Percentiles rank a stretch among this genome's conserved stretches.
Evolutionary conservation across 2,329 filamentous ascomycete genomes (phyloP).

Genomic region (Endoconidiophora polonica): DNA sequence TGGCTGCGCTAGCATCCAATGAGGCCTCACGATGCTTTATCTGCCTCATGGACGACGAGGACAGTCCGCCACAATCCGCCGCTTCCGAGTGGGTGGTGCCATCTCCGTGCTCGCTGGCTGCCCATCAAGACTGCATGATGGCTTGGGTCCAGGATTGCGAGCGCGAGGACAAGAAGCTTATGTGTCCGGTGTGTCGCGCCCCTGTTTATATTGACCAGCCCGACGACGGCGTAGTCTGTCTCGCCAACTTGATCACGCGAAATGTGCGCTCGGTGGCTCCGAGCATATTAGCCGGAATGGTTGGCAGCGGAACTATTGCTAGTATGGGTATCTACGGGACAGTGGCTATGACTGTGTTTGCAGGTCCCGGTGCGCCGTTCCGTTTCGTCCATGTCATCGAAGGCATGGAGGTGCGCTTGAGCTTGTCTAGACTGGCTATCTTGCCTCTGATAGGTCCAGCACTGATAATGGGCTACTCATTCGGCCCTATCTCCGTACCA

Average conservation of each 20-base stretch:
- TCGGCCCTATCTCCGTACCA: slow-evolving; percentile 27
- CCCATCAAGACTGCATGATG: slow-evolving; percentile 77
- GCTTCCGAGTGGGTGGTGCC: slow-evolving; percentile 61
- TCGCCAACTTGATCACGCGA: slow-evolving; percentile 42
- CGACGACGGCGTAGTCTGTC: slow-evolving; percentile 52
- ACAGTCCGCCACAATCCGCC: slow-evolving; percentile 21
- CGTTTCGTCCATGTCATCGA: slow-evolving; percentile 24
- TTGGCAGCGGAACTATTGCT: slow-evolving; percentile 31
- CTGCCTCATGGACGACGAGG: slow-evolving; percentile 40
- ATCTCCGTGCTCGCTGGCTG: slow-evolving; percentile 77
- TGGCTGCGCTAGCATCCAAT: slow-evolving; percentile 8
- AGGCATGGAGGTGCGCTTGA: slow-evolving; percentile 10
- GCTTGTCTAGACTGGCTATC: slow-evolving; percentile 16
- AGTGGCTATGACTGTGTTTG: slow-evolving; percentile 33
- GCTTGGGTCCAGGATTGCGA: slow-evolving; percentile 91
- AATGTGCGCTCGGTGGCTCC: slow-evolving; percentile 38
- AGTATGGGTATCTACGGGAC: slow-evolving; percentile 38
- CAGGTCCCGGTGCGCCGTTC: slow-evolving; percentile 29
- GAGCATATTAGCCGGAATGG: slow-evolving; percentile 38
- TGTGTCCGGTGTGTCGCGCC: slow-evolving; percentile 80
- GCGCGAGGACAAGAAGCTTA: slow-evolving; percentile 45
- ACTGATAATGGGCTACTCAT: slow-evolving; percentile 27
- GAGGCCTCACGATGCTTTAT: slow-evolving; percentile 37
- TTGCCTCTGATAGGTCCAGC: slow-evolving; percentile 31
- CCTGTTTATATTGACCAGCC: slow-evolving; percentile 62